phyloP scores from a whole-genome alignment of 306 rosid genomes.

The Ceratonia siliqua region DNA sequence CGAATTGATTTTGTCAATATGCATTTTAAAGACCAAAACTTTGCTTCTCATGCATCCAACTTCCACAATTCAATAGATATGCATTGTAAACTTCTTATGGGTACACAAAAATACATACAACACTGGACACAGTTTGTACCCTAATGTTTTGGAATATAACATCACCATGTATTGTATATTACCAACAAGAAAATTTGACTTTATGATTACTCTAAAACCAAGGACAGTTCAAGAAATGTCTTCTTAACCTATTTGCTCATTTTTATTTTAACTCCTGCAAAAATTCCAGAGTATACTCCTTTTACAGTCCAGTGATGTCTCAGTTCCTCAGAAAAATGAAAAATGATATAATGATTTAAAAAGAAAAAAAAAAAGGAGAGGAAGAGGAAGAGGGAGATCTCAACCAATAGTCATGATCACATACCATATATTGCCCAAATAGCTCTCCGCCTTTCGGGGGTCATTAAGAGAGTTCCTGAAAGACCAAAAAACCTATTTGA shows the following conservation, averaged over 20 bases:
- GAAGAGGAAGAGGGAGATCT: slow-evolving; percentile 12
- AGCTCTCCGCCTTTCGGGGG: slow-evolving; percentile 78
- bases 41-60: background rate
- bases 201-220: background rate
- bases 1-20: background rate
- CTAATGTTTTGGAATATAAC: background rate
- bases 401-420: slow-evolving; percentile 35
- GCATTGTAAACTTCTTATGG: background rate
- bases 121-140: background rate
- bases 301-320: background rate
- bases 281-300: background rate
- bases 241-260: slow-evolving; percentile 5
- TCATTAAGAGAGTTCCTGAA: slow-evolving; percentile 84
- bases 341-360: background rate
- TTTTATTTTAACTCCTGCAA: background rate
- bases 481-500: slow-evolving; percentile 25
- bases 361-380: background rate
- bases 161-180: background rate
- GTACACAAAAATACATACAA: background rate
- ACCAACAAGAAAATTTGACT: background rate
- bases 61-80: background rate
- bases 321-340: background rate
- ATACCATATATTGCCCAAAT: slow-evolving; percentile 93
- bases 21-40: slow-evolving; percentile 1
- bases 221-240: background rate